These are phyloP conservation scores for Rhizopogon vulgaris DNA, from an alignment of 768 basidiomycete species.

Conservation along the genomic window DNA sequence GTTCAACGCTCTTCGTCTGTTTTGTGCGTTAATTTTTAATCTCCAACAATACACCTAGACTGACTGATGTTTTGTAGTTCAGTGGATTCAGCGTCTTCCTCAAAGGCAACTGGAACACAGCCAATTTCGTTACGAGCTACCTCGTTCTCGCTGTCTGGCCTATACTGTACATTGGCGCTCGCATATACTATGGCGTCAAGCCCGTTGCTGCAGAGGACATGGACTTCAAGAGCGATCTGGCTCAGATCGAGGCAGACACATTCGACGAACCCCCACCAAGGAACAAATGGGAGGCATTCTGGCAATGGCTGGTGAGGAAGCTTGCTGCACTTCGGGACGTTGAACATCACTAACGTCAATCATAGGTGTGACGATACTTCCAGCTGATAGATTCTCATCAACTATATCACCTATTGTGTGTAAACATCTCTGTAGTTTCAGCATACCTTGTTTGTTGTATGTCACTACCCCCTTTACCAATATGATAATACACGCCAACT, in stretches of 20 bases:
- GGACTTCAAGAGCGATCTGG: slow-evolving; percentile 75
- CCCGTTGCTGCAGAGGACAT: slow-evolving; percentile 50
- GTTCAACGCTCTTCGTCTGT: slow-evolving; percentile 41
- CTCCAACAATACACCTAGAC: slow-evolving; percentile 11
- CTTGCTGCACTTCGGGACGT: not conserved
- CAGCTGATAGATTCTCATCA: not conserved
- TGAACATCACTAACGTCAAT: not conserved
- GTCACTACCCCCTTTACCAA: not conserved
- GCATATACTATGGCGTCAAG: slow-evolving; percentile 32
- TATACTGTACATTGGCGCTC: slow-evolving; percentile 58
- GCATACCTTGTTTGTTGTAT: not conserved
- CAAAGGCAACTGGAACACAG: slow-evolving; percentile 44
- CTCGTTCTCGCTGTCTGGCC: slow-evolving; percentile 70
- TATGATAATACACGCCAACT: not conserved
- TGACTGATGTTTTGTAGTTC: slow-evolving; percentile 40
- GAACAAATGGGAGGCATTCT: slow-evolving; percentile 64
- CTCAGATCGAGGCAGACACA: slow-evolving; percentile 63
- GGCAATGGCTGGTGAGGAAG: slow-evolving; percentile 69
- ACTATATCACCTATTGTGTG: not conserved
- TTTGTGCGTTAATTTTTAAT: slow-evolving; percentile 42
- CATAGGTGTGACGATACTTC: slow-evolving; percentile 1
- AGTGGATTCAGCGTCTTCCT: slow-evolving; percentile 50
- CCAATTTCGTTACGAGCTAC: slow-evolving; percentile 81
- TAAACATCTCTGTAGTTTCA: not conserved
- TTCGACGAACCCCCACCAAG: slow-evolving; percentile 68